Evolutionary conservation across 768 basidiomycete species (phyloP), one percentile per base, ranked within the genome.

Genomic region (Suillus occidentalis): DNA sequence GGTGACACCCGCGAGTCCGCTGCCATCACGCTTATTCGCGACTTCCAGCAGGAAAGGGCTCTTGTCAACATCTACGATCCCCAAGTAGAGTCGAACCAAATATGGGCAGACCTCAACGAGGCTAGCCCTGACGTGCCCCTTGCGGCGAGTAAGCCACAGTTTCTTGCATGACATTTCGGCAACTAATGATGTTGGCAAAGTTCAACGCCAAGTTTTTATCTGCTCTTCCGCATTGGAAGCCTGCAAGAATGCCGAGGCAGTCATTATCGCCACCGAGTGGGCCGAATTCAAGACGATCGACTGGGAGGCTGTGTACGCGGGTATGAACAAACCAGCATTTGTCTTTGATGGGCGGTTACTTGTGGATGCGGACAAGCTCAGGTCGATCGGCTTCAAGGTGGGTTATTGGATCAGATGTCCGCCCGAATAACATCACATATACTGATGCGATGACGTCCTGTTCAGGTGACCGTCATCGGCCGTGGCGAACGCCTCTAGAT

Each of bases 1-100:
- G 97, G 97, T 66, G 97, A 99, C 76, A 99, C 97, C 45, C 95
- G 97, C 77, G 97, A 99, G 81, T 96, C 95, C 3, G 89, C 97
- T 36, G 87, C 97, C 20, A 98, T 98, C 79, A 91, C 94, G 37
- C 87, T 99, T 69, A 90, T 97, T 80, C 89, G 88, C 70, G 90
- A 98, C 83, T 99, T 99, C 88, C 85, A 89, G 70, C 85, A 86
- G 47, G 97, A 99, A 80, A 88, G 87, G 70, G 96, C 97, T 13
- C 78, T 87, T 57, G 84, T 99, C 71, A 89, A 87, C 63, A 82
- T 99, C 67, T 99, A 95, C 78, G 96, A 98, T 76, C 97, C 97
- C 37, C 87, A 97, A 75, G 93, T 99, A 18, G 82, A 83, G 60
- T 85, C 91, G 62, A 76, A 83, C 25, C 97, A 99, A 79, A 97